Conservation (phyloP, 108 stramenopile species). For the Aureococcus anophagefferens region DNA sequence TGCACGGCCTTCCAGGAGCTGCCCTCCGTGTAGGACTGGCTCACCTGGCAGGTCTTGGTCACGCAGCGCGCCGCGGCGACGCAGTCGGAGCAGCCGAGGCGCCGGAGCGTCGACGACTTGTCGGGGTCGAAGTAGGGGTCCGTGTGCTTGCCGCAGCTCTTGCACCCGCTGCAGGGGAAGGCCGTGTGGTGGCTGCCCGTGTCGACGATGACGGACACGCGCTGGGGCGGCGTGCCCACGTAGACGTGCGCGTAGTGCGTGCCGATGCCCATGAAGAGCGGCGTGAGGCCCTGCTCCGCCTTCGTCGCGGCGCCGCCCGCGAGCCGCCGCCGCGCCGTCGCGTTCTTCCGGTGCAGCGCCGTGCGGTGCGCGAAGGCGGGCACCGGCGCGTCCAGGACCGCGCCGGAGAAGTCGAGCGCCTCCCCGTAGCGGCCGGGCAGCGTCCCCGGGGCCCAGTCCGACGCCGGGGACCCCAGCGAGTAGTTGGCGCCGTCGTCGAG, state of each 20-base stretch:
- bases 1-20: constrained; percentile 42
- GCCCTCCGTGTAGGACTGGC: constrained; percentile 40
- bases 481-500: too few relatives aligned
- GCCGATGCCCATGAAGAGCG: constrained; percentile 62
- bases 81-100: constrained; percentile 31
- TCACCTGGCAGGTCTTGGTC: constrained; percentile 30
- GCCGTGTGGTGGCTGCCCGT: constrained; percentile 81
- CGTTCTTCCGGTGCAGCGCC: too few relatives aligned
- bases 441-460: too few relatives aligned
- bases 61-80: background rate
- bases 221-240: constrained; percentile 80
- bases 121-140: constrained; percentile 65
- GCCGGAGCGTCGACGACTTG: constrained; percentile 24
- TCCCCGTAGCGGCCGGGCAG: too few relatives aligned
- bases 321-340: too few relatives aligned
- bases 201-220: constrained; percentile 85
- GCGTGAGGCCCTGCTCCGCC: background rate
- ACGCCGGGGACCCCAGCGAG: too few relatives aligned
- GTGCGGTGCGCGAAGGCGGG: too few relatives aligned
- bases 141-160: constrained; percentile 73
- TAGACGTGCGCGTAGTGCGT: constrained; percentile 79
- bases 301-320: too few relatives aligned
- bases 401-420: too few relatives aligned
- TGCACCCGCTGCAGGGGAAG: constrained; percentile 74
- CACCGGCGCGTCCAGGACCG: too few relatives aligned